A percentile compares a stretch with the other conserved stretches of the same genome.
Evolutionary conservation across 164 flowering plant species (phyloP).

Genomic region (Nelumbo lutea): DNA sequence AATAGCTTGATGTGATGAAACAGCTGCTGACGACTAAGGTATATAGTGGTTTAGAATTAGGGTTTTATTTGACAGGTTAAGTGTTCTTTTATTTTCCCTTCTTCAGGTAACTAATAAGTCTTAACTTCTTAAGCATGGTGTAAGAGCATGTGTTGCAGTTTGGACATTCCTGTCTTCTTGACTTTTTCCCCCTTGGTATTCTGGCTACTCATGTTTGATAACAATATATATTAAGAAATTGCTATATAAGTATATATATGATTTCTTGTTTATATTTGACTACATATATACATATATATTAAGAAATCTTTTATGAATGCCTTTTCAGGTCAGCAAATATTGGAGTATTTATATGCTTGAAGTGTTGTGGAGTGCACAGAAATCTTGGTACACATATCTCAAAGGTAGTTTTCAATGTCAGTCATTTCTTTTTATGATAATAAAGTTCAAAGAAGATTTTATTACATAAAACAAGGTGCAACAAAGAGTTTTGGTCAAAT

Average conservation of each 20-base stretch:
- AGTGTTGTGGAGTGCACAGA: conserved; percentile 94
- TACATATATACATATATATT: neutral
- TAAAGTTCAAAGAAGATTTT: too few relatives aligned
- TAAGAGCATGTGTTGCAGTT: neutral
- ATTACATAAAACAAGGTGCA: too few relatives aligned
- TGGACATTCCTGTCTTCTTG: neutral
- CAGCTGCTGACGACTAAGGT: too few relatives aligned
- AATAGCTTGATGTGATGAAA: too few relatives aligned
- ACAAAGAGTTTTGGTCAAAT: too few relatives aligned
- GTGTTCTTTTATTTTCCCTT: too few relatives aligned
- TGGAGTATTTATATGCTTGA: conserved; percentile 94
- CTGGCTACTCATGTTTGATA: too few relatives aligned
- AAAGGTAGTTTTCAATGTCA: conserved; percentile 46
- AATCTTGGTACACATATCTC: conserved; percentile 90
- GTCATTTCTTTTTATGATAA: neutral
- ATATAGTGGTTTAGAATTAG: too few relatives aligned
- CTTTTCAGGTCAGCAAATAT: conserved; percentile 84
- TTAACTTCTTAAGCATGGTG: neutral
- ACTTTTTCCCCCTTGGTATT: too few relatives aligned
- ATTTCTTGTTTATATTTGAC: neutral
- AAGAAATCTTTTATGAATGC: neutral
- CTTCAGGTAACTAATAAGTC: too few relatives aligned
- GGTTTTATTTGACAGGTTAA: too few relatives aligned
- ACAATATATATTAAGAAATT: too few relatives aligned
- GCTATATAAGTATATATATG: neutral